Percentiles rank a stretch among this genome's conserved stretches.
phyloP scores from a whole-genome alignment of 495 filamentous ascomycete genomes.

The Hyaloscypha finlandica region DNA sequence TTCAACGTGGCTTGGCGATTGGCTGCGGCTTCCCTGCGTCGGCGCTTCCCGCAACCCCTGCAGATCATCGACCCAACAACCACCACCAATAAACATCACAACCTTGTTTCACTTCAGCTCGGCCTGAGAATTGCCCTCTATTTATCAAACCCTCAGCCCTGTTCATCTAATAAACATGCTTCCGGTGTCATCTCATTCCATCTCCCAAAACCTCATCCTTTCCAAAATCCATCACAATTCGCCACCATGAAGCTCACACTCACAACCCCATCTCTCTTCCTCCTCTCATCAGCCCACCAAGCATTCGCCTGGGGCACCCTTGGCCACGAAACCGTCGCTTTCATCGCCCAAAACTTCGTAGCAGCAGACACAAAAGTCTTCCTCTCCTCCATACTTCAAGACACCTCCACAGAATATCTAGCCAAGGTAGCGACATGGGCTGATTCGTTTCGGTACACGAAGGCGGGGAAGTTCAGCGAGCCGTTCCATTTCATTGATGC shows the following conservation, averaged over 20 bases:
- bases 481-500: slow-evolving; percentile 75
- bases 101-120: not conserved
- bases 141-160: not conserved
- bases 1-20: slow-evolving; percentile 3
- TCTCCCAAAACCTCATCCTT: not conserved
- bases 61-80: not conserved
- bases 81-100: not conserved
- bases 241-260: slow-evolving; percentile 18
- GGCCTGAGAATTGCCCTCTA: not conserved
- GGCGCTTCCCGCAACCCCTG: not conserved
- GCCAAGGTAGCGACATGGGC: slow-evolving; percentile 64
- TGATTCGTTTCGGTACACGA: slow-evolving; percentile 52
- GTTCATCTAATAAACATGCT: not conserved
- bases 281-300: slow-evolving; percentile 1
- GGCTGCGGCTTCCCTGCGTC: not conserved
- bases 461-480: slow-evolving; percentile 44
- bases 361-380: slow-evolving; percentile 44
- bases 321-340: slow-evolving; percentile 60
- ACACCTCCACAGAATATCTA: slow-evolving; percentile 54
- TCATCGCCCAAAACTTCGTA: slow-evolving; percentile 56
- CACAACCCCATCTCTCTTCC: not conserved
- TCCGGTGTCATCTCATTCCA: not conserved
- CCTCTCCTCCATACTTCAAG: slow-evolving; percentile 49
- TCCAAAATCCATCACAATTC: too few species aligned
- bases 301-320: slow-evolving; percentile 54